phyloP scores from a whole-genome alignment of 108 stramenopile species.

The Seminavis robusta region DNA sequence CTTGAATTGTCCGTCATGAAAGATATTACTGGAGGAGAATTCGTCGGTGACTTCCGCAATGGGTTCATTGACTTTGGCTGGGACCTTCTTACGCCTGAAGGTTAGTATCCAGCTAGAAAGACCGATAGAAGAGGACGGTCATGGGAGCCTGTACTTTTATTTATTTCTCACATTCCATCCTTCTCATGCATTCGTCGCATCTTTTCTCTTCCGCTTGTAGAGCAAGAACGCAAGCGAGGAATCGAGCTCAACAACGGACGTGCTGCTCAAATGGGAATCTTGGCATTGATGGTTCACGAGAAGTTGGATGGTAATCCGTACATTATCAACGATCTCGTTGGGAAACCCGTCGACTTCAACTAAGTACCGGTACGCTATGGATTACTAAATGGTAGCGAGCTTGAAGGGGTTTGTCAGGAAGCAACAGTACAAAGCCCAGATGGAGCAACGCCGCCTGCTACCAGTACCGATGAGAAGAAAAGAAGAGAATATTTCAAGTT shows the following conservation, averaged over 20 bases:
- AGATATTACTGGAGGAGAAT: slow-evolving; percentile 37
- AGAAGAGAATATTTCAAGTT: too few species aligned
- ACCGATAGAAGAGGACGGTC: too few species aligned
- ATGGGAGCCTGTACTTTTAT: too few species aligned
- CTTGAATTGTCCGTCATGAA: slow-evolving; percentile 38
- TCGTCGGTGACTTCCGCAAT: slow-evolving; percentile 44
- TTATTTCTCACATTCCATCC: too few species aligned
- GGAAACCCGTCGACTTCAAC: slow-evolving; percentile 45
- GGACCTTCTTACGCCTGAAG: slow-evolving; percentile 28
- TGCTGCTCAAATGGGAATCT: slow-evolving; percentile 90
- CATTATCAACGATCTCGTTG: slow-evolving; percentile 50
- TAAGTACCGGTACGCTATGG: too few species aligned
- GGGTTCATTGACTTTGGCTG: slow-evolving; percentile 38
- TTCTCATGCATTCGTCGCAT: too few species aligned
- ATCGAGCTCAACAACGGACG: slow-evolving; percentile 92
- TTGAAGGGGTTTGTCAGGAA: too few species aligned
- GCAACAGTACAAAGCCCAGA: too few species aligned
- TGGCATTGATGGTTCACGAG: slow-evolving; percentile 72
- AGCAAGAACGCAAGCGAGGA: slow-evolving; percentile 38
- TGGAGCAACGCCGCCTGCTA: too few species aligned
- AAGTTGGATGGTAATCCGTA: slow-evolving; percentile 48
- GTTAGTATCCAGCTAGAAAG: too few species aligned
- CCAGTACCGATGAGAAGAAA: too few species aligned
- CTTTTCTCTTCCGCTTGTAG: slow-evolving; percentile 37
- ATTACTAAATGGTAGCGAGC: too few species aligned